Percentiles rank a stretch among this genome's conserved stretches.
These are phyloP conservation scores for Daldinia caldariorum DNA, from an alignment of 495 filamentous ascomycete genomes.

Conservation along the genomic window DNA sequence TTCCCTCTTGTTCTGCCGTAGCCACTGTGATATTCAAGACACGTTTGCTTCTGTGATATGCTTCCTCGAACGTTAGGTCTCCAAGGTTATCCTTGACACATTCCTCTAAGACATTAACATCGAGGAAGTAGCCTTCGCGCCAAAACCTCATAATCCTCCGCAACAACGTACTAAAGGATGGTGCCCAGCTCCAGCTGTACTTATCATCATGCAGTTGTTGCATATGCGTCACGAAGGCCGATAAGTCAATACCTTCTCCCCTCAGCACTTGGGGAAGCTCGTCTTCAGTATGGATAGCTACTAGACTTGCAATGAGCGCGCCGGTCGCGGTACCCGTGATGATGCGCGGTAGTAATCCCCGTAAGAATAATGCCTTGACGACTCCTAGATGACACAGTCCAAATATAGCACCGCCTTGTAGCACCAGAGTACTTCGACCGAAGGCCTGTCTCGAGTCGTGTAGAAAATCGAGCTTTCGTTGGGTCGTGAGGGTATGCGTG, in stretches of 20 bases:
- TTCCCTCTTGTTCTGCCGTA: conserved; percentile 74
- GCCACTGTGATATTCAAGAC: conserved; percentile 94
- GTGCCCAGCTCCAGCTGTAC: conserved; percentile 33
- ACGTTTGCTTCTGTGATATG: conserved; percentile 83
- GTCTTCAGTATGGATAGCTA: conserved; percentile 88
- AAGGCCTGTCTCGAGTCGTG: conserved; percentile 92
- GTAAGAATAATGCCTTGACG: conserved; percentile 84
- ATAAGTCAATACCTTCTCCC: conserved; percentile 83
- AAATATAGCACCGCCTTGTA: conserved; percentile 93
- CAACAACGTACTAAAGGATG: conserved; percentile 59
- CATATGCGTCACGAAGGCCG: conserved; percentile 70
- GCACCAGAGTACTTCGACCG: conserved; percentile 83
- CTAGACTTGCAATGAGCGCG: conserved; percentile 88
- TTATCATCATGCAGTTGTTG: conserved; percentile 29
- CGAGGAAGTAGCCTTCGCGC: conserved; percentile 82
- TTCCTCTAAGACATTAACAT: conserved; percentile 82
- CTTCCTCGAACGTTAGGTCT: conserved; percentile 93
- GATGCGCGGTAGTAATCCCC: conserved; percentile 87
- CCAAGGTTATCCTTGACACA: conserved; percentile 88
- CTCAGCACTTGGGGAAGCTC: conserved; percentile 80
- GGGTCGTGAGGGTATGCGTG: conserved; percentile 73
- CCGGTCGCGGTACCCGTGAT: conserved; percentile 92
- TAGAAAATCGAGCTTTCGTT: conserved; percentile 86
- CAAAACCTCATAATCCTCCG: conserved; percentile 73
- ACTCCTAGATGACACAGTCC: conserved; percentile 92